Base-by-base conservation (phyloP, 768 basidiomycete genomes). In the Russula dissimulans region DNA sequence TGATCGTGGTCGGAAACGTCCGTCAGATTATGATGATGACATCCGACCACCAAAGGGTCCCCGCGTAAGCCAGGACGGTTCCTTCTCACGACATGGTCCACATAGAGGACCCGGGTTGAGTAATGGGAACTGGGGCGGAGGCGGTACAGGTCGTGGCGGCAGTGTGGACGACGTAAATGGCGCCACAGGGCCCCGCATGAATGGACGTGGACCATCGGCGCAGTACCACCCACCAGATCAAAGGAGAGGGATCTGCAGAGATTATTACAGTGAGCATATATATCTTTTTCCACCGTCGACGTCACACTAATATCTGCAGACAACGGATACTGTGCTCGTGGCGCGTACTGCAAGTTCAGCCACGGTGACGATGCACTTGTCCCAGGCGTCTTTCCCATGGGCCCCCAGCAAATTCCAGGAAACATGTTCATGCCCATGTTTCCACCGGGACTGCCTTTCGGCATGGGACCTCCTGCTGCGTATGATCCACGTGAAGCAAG, bases 351-450 rank as follows among this genome's bases (percentile, higher is more conserved):
- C 79, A 93, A 91, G 69, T 97, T 84, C 73, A 92, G 89, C 61
- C 95, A 98, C 67, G 92, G 90, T 41, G 90, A 91, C 1, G 91
- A 95, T 69, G 89, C 91, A 34, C 83, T 90, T 52, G 76, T 89
- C 9, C 90, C 88, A 0, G 81, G 84, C 63, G 70, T 91, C 34
- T 87, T 84, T 66, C 77, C 81, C 32, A 77, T 84, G 76, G 76
- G 76, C 38, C 74, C 75, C 9, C 68, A 69, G 9, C 73, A 74
- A 59, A 66, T 77, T 46, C 69, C 71, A 41, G 79, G 74, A 42
- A 70, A 68, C 18, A 70, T 88, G 67, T 88, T 87, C 68, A 76
- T 86, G 71, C 81, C 86, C 55, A 85, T 91, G 79, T 87, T 89
- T 69, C 72, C 81, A 5, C 70, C 71, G 52, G 78, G 79, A 36